Base-by-base conservation (phyloP, 352 stramenopile genomes). In the Phytophthora gonapodyides region DNA sequence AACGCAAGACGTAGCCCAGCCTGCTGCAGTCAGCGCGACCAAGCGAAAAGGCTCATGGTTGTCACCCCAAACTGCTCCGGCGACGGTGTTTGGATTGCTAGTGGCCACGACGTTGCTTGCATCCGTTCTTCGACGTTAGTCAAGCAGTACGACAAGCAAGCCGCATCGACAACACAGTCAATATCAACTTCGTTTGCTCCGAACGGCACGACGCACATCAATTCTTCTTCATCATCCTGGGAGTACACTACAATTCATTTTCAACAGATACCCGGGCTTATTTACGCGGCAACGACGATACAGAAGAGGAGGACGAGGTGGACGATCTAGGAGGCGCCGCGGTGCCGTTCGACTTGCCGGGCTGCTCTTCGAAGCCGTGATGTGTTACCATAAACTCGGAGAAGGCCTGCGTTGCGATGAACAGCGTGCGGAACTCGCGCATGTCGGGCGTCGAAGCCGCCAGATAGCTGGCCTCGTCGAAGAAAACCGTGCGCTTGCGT, bases 391-490 rank as follows among this genome's bases (percentile, higher is more conserved):
- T 78, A 58, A 87, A 95, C 64, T 95, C 86, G 21, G 80, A 91
- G 60, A 95, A 92, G 5, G 86, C 86, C 48, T 95, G 86, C 3
- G 84, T 95, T 5, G 86, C 81, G 48, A 90, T 90, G 52, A 95
- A 93, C n/a, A 84, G 68, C 21, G 84, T 95, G 56, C 84, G 81
- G 42, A 95, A 93, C 52, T 93, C 82, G 30, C 86, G 86, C 66
- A 87, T 91, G 17, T 89, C 77, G 0, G 78, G 80, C 5, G 80
- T 45, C 7, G 86, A 95, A 5, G 80, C 80, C 24, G 86, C 86
- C 21, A 95, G 58, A 53, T 95, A 95, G 58, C 86, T 93, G 19
- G 86, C 86, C 56, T 95, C 86, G 52, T 95, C 86, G 48, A 95
- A 93, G 55, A 95, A 93, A 9, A 90, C 71, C 7, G 85, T 92